Evolutionary conservation across 176 grass and related monocot species (phyloP).

Genomic region (Carex parvula): DNA sequence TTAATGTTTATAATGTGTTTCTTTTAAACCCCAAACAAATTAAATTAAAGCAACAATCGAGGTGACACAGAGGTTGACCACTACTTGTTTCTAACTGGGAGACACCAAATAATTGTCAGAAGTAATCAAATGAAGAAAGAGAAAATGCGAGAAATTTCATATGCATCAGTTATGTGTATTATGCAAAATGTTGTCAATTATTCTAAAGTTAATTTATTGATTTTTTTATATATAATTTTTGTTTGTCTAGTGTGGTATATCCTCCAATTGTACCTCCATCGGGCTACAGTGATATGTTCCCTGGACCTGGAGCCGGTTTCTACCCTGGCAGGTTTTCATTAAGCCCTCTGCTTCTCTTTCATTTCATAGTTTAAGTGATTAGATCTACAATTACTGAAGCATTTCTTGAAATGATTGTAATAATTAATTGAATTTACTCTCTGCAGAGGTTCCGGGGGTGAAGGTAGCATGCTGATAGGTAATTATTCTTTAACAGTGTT

Average conservation of each 20-base stretch:
- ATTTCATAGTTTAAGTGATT: background rate
- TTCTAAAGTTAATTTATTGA: conserved; percentile 16
- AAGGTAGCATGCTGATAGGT: conserved; percentile 85
- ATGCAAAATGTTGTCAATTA: background rate
- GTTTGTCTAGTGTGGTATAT: conserved; percentile 46
- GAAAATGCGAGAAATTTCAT: background rate
- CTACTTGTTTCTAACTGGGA: background rate
- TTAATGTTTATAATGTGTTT: background rate
- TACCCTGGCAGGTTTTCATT: conserved; percentile 62
- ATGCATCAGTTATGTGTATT: background rate
- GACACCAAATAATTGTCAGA: background rate
- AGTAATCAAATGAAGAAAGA: background rate
- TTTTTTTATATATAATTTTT: conserved; percentile 12
- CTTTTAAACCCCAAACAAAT: background rate
- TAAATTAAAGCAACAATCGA: background rate
- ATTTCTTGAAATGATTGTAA: conserved; percentile 6
- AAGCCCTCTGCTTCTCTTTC: background rate
- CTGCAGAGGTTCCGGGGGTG: conserved; percentile 48
- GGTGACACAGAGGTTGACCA: background rate
- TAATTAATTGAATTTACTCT: conserved; percentile 5
- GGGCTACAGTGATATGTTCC: conserved; percentile 63
- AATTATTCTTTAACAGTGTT: conserved; percentile 17
- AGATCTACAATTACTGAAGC: background rate
- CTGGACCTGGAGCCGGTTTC: conserved; percentile 69
- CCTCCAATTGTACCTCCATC: conserved; percentile 47